Evolutionary conservation across 192 early-diverging fungal species (phyloP).

Genomic region (Gamsiella multidivaricata): DNA sequence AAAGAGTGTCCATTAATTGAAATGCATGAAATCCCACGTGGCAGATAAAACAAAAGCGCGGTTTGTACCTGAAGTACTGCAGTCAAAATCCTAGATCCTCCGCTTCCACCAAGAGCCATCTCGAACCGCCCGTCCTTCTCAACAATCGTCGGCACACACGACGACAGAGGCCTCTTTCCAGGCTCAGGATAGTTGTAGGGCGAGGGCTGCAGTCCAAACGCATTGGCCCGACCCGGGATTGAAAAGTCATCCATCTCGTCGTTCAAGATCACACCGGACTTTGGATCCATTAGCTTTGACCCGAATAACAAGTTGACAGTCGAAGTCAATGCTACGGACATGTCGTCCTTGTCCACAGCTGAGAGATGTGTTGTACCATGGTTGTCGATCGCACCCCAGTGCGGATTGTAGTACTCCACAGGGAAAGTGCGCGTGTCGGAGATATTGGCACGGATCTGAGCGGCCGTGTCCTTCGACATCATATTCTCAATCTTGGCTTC

Average conservation of each 20-base stretch:
- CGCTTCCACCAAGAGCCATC: constrained; percentile 83
- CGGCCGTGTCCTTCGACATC: constrained; percentile 76
- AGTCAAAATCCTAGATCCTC: constrained; percentile 87
- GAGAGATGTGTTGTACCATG: constrained; percentile 96
- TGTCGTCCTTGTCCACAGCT: constrained; percentile 75
- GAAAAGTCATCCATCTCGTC: constrained; percentile 98
- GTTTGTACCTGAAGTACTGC: constrained; percentile 66
- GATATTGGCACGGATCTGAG: constrained; percentile 76
- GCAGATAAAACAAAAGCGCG: neutral
- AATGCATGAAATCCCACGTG: no score
- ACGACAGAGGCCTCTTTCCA: constrained; percentile 85
- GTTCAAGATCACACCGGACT: constrained; percentile 93
- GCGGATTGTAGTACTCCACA: constrained; percentile 80
- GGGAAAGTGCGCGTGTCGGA: constrained; percentile 77
- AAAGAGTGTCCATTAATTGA: no score
- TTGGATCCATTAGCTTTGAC: constrained; percentile 86
- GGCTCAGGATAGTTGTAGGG: constrained; percentile 88
- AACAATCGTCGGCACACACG: constrained; percentile 72
- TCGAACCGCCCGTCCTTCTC: constrained; percentile 75
- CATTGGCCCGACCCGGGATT: constrained; percentile 77
- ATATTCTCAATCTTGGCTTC: constrained; percentile 67
- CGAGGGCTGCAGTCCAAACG: constrained; percentile 84
- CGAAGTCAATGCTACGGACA: constrained; percentile 85
- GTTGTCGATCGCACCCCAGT: constrained; percentile 77
- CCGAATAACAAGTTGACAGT: constrained; percentile 93